These are phyloP conservation scores for Cladophialophora psammophila DNA, from an alignment of 2,329 filamentous ascomycete genomes.

Conservation along the genomic window DNA sequence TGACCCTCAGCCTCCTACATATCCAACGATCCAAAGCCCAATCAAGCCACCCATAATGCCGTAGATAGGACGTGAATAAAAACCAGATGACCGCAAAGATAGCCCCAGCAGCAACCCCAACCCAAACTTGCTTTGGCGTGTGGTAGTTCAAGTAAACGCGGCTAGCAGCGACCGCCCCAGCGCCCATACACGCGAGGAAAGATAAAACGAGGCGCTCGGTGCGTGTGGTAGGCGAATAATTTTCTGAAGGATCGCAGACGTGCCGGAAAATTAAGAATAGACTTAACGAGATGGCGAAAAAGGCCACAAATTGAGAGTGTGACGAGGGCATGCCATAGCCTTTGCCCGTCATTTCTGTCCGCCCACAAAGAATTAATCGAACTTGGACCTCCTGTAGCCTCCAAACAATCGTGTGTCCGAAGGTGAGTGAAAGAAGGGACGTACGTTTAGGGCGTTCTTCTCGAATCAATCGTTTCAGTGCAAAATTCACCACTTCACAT, in stretches of 20 bases:
- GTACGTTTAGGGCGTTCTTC: constrained; percentile 85
- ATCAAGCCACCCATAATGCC: constrained; percentile 72
- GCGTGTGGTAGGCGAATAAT: constrained; percentile 50
- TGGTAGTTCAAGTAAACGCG: constrained; percentile 93
- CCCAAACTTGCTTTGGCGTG: constrained; percentile 84
- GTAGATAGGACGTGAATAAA: constrained; percentile 68
- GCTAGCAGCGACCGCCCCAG: constrained; percentile 77
- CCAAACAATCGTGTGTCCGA: background rate
- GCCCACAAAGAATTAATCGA: constrained; percentile 11
- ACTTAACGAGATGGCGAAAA: constrained; percentile 83
- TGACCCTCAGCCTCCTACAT: constrained; percentile 71
- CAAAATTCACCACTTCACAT: constrained; percentile 91
- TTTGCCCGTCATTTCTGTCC: constrained; percentile 75
- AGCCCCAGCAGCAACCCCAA: constrained; percentile 74
- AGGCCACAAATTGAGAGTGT: constrained; percentile 92
- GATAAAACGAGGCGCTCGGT: constrained; percentile 67
- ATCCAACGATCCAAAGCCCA: constrained; percentile 74
- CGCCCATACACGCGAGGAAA: constrained; percentile 66
- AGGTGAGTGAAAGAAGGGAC: constrained; percentile 40
- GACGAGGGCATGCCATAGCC: constrained; percentile 98
- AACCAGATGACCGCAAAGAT: constrained; percentile 83
- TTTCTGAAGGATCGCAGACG: constrained; percentile 45
- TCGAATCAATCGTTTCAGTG: constrained; percentile 87
- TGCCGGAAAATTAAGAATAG: constrained; percentile 88
- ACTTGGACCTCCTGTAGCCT: background rate